These are phyloP conservation scores for Mallotus nudiflorus DNA, from an alignment of 345 rosid species.

Conservation along the genomic window DNA sequence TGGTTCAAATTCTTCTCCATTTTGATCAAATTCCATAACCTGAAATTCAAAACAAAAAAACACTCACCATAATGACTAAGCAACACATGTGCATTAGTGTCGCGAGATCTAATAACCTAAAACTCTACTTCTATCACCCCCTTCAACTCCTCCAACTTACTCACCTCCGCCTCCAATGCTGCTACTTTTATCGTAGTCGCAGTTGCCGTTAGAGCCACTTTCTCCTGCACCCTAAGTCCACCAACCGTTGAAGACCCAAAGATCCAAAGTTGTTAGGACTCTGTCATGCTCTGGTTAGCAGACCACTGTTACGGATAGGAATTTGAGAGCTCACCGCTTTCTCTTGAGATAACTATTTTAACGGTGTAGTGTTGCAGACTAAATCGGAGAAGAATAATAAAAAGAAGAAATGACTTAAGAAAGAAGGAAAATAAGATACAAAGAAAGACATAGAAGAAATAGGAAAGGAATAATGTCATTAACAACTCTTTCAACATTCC, in stretches of 20 bases:
- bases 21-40: no score
- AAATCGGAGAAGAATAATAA: no score
- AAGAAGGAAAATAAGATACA: no score
- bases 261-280: slow-evolving; percentile 48
- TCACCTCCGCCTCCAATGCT: slow-evolving; percentile 41
- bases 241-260: slow-evolving; percentile 19
- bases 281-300: slow-evolving; percentile 90
- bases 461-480: no score
- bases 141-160: slow-evolving; percentile 78
- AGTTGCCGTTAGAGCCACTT: slow-evolving; percentile 10
- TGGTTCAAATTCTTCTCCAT: no score
- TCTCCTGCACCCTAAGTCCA: slow-evolving; percentile 34
- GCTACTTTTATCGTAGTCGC: slow-evolving; percentile 20
- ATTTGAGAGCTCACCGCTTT: slow-evolving; percentile 57
- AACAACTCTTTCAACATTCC: no score
- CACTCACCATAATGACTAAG: slow-evolving; percentile 90
- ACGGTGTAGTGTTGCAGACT: no score
- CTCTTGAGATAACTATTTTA: slow-evolving; percentile 80
- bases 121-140: slow-evolving; percentile 73
- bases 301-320: slow-evolving; percentile 86
- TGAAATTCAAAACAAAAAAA: neutral
- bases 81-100: slow-evolving; percentile 65
- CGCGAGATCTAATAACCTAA: slow-evolving; percentile 82
- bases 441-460: no score
- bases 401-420: no score